A percentile compares a stretch with the other conserved stretches of the same genome.
These are phyloP conservation scores for Cutaneotrichosporon dermatis DNA, from an alignment of 1,284 basidiomycete genomes.

Conservation along the genomic window DNA sequence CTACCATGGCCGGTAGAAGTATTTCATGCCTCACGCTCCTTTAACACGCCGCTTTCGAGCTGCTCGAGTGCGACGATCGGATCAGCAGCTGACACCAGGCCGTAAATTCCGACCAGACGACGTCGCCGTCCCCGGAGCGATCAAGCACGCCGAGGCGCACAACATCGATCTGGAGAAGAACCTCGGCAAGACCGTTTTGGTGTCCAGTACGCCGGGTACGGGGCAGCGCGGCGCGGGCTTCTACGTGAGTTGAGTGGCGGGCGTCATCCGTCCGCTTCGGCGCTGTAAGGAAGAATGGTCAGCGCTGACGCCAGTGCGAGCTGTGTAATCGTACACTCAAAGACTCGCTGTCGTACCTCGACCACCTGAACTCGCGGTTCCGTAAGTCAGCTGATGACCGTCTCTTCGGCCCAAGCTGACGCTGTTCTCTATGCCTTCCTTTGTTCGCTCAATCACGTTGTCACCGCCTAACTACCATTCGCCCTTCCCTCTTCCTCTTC, in stretches of 20 bases:
- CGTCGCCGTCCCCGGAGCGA: slow-evolving; percentile 79
- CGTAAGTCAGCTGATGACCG: slow-evolving; percentile 49
- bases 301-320: slow-evolving; percentile 58
- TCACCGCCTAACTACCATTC: too few species aligned
- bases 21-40: too few species aligned
- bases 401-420: slow-evolving; percentile 52
- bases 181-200: slow-evolving; percentile 84
- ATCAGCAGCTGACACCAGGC: slow-evolving; percentile 53
- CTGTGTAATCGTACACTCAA: slow-evolving; percentile 86
- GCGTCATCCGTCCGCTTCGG: too few species aligned
- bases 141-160: slow-evolving; percentile 75
- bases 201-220: slow-evolving; percentile 61
- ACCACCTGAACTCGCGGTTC: slow-evolving; percentile 90
- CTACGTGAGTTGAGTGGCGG: slow-evolving; percentile 50
- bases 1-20: too few species aligned
- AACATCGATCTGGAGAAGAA: slow-evolving; percentile 83
- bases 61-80: too few species aligned
- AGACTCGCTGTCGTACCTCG: slow-evolving; percentile 86
- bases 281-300: too few species aligned
- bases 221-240: slow-evolving; percentile 87
- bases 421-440: background rate
- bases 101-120: slow-evolving; percentile 66
- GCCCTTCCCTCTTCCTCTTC: background rate
- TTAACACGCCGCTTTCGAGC: too few species aligned
- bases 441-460: background rate